These are phyloP conservation scores for Globisporangium emineosum DNA, from an alignment of 352 stramenopile species.

Conservation along the genomic window DNA sequence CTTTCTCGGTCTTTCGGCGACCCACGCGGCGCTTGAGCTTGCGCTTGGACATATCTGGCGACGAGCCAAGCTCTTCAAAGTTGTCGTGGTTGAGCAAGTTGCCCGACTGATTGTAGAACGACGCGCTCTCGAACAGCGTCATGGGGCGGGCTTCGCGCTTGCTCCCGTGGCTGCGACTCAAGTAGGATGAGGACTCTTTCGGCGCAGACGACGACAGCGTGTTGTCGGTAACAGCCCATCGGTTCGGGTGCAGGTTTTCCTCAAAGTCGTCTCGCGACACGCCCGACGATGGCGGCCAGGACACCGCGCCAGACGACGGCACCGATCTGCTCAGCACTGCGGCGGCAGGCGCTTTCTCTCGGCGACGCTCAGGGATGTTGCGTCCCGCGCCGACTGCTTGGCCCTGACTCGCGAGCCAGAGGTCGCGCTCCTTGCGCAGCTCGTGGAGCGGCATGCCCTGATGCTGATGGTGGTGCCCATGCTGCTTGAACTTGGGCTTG, in stretches of 20 bases:
- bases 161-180: conserved; percentile 27
- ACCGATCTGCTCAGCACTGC: conserved; percentile 41
- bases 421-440: conserved; percentile 36
- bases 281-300: conserved; percentile 43
- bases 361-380: conserved; percentile 34
- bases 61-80: conserved; percentile 62
- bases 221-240: conserved; percentile 5
- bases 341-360: conserved; percentile 14
- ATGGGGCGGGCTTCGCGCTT: conserved; percentile 55
- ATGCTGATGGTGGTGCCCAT: conserved; percentile 24
- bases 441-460: conserved; percentile 24
- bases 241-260: conserved; percentile 33
- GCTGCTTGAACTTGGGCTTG: conserved; percentile 36
- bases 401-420: conserved; percentile 26
- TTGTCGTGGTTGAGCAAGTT: conserved; percentile 69
- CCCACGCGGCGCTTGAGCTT: conserved; percentile 61
- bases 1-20: conserved; percentile 45
- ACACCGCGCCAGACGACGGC: conserved; percentile 31
- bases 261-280: conserved; percentile 22
- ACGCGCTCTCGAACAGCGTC: conserved; percentile 78
- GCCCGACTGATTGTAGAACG: conserved; percentile 74
- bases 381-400: conserved; percentile 16
- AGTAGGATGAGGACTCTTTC: conserved; percentile 17
- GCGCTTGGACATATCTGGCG: conserved; percentile 32
- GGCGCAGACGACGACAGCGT: conserved; percentile 30